These are phyloP conservation scores for Rubroboletus satanas DNA, from an alignment of 768 basidiomycete genomes.

Conservation along the genomic window DNA sequence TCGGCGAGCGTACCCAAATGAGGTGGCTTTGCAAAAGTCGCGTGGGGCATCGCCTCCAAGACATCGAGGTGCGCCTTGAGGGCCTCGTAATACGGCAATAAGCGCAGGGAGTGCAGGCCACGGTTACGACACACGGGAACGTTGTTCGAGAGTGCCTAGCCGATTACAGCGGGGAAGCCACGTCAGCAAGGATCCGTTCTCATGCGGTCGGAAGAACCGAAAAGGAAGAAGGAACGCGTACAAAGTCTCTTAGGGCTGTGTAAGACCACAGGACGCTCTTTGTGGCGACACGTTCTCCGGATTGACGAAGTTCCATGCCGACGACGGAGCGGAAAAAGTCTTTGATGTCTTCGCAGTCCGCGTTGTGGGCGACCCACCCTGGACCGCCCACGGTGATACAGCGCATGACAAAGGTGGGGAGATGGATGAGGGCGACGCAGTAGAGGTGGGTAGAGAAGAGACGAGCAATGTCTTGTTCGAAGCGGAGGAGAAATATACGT, in stretches of 20 bases:
- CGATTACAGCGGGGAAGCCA: not conserved
- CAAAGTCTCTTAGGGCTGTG: constrained; percentile 72
- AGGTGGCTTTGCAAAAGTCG: constrained; percentile 61
- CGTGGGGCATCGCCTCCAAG: constrained; percentile 54
- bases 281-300: constrained; percentile 73
- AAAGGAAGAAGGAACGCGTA: constrained; percentile 39
- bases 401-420: constrained; percentile 66
- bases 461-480: constrained; percentile 71
- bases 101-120: constrained; percentile 62
- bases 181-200: constrained; percentile 4
- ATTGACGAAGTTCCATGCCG: constrained; percentile 74
- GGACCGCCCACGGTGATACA: constrained; percentile 59
- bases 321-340: constrained; percentile 69
- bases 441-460: constrained; percentile 70
- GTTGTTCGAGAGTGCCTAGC: constrained; percentile 66
- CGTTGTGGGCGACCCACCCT: constrained; percentile 65
- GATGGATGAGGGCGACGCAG: constrained; percentile 57
- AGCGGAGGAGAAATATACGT: constrained; percentile 62
- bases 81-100: constrained; percentile 57
- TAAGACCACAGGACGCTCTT: constrained; percentile 80
- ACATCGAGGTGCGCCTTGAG: constrained; percentile 59
- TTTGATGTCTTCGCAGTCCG: constrained; percentile 66
- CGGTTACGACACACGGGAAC: constrained; percentile 60
- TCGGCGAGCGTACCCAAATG: constrained; percentile 57
- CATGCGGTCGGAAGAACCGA: not conserved